Conservation (phyloP, 169 alveolate species). For the Eimeria praecox region DNA sequence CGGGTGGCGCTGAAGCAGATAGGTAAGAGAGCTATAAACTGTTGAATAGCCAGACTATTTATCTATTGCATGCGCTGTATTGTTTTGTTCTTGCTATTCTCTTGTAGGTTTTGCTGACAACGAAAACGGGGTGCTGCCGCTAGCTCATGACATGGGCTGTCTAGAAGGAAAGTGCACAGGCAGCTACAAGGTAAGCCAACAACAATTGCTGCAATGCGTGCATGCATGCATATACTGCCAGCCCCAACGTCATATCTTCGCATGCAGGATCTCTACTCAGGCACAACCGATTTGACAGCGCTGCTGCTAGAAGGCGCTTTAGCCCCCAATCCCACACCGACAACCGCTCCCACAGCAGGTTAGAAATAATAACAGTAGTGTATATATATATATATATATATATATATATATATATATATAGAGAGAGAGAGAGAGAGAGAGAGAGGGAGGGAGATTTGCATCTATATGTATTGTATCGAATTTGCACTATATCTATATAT, state of each 20-base stretch:
- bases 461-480: too few species aligned
- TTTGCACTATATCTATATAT: too few species aligned
- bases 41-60: too few species aligned
- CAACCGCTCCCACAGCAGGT: neutral
- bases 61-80: too few species aligned
- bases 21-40: conserved; percentile 26
- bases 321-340: neutral
- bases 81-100: neutral
- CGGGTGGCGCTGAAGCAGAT: conserved; percentile 36
- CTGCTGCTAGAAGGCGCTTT: neutral
- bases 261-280: conserved; percentile 76
- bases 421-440: too few species aligned
- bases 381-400: neutral
- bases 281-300: conserved; percentile 76
- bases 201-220: neutral
- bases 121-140: conserved; percentile 90
- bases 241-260: too few species aligned
- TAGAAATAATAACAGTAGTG: neutral
- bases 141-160: conserved; percentile 93
- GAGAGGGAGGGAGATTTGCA: too few species aligned
- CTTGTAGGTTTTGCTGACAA: conserved; percentile 80
- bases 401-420: neutral
- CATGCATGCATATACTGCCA: too few species aligned
- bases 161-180: conserved; percentile 90
- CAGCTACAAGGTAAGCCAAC: conserved; percentile 87